Evolutionary conservation across 176 grass and related monocot species (phyloP).

Genomic region (Paspalum vaginatum): DNA sequence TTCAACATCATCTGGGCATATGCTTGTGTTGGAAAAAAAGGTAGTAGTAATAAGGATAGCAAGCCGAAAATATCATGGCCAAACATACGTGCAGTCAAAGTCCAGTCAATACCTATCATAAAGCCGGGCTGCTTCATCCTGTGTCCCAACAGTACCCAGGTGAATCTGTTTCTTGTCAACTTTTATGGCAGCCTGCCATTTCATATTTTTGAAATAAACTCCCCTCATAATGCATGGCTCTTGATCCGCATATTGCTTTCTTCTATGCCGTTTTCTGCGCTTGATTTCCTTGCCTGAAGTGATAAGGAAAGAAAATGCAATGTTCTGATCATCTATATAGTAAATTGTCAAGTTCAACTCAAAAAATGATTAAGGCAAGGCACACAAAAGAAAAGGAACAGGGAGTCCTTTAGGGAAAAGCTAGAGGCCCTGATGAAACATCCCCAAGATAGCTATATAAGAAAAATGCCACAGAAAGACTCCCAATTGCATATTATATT

Average conservation of each 20-base stretch:
- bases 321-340: conserved; percentile 26
- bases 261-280: conserved; percentile 82
- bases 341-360: conserved; percentile 9
- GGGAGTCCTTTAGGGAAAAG: not conserved
- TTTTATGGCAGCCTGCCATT: conserved; percentile 99
- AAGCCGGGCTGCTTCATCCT: conserved; percentile 89
- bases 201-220: conserved; percentile 99
- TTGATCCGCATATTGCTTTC: conserved; percentile 90
- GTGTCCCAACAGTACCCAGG: conserved; percentile 91
- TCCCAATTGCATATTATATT: not conserved
- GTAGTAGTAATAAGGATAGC: not conserved
- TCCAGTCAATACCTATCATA: conserved; percentile 90
- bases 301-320: conserved; percentile 7
- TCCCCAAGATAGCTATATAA: conserved; percentile 14
- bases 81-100: conserved; percentile 18
- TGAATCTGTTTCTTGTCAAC: conserved; percentile 99
- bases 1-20: not conserved
- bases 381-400: conserved; percentile 3
- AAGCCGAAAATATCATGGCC: not conserved
- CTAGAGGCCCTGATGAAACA: not conserved
- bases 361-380: not conserved
- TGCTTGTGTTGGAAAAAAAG: conserved; percentile 9
- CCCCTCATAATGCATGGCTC: conserved; percentile 94
- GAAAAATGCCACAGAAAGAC: conserved; percentile 1
- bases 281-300: conserved; percentile 89